These are phyloP conservation scores for Colletotrichum simmondsii DNA, from an alignment of 2,329 filamentous ascomycete genomes.

Conservation along the genomic window DNA sequence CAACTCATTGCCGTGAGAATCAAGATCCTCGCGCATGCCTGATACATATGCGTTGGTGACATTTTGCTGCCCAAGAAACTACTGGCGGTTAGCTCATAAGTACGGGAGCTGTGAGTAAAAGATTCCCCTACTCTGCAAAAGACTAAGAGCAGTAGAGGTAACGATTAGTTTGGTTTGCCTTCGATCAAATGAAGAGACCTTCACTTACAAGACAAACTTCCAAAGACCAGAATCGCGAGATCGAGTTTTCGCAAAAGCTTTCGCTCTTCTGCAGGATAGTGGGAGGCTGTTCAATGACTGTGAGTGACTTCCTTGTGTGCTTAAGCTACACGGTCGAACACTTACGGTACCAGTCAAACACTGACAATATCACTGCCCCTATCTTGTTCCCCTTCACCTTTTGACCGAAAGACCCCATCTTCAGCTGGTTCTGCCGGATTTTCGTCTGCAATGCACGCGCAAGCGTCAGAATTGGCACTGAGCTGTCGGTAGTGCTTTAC, in stretches of 20 bases:
- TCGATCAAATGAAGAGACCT: neutral
- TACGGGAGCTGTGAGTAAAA: no score
- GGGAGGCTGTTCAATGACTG: constrained; percentile 35
- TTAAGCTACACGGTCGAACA: neutral
- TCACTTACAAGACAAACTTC: constrained; percentile 38
- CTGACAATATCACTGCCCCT: constrained; percentile 39
- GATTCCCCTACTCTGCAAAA: constrained; percentile 30
- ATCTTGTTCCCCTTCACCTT: constrained; percentile 38
- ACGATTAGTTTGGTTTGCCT: neutral
- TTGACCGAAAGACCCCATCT: constrained; percentile 25
- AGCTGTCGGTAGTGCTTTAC: neutral
- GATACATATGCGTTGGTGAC: constrained; percentile 41
- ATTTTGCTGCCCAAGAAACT: constrained; percentile 42
- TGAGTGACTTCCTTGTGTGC: neutral
- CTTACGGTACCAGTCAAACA: constrained; percentile 44
- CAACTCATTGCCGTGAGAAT: constrained; percentile 40
- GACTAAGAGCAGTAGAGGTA: neutral
- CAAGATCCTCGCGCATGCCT: constrained; percentile 42
- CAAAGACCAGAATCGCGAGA: constrained; percentile 36
- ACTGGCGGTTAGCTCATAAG: neutral
- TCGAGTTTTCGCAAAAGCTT: constrained; percentile 41
- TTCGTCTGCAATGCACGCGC: neutral
- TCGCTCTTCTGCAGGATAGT: constrained; percentile 39
- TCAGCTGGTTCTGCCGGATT: neutral
- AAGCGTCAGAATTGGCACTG: neutral